Evolutionary conservation across 2,329 filamentous ascomycete species (phyloP), one percentile per base, ranked within the genome.

Genomic region (Neurospora crassa): DNA sequence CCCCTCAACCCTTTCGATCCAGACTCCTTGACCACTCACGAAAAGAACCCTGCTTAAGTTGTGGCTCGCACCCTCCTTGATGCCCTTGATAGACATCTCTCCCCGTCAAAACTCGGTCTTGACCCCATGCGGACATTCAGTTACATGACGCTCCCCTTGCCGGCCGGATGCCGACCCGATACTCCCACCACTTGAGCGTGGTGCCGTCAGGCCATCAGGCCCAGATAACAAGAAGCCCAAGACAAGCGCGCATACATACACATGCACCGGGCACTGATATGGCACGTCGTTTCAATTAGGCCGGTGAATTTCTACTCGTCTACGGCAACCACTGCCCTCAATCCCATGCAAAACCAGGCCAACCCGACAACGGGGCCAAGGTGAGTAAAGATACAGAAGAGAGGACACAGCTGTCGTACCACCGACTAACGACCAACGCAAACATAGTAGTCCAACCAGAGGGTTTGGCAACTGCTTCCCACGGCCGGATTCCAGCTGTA

Each of bases 371-470:
- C n/a, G 43, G 10, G 10, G 11, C 8, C 43, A 47, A 47, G 43
- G 43, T 24, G 2, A 24, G 43, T 47, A 47, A 11, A 47, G n/a
- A 18, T 18, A 47, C n/a, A 5, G 12, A 4, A 10, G n/a, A 47
- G n/a, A 47, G 5, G 43, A 47, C 1, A 11, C 10, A 24, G 43
- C 10, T 11, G 43, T 24, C 43, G n/a, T 47, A 3, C 11, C n/a
- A 47, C 10, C 10, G 11, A 47, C 43, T 24, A 47, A 47, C n/a
- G 43, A 47, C 43, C n/a, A 12, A 47, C 72, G 68, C 74, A 75
- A 59, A 71, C 71, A 68, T 74, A 75, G 53, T 70, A 70, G 53
- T 70, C 68, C 12, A 53, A 8, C 72, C 72, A 74, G 42, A 75
- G 40, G 16, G 12, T 40, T 53, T 34, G 34, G 40, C 74, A 71